Evolutionary conservation across 345 rosid species (phyloP).

Genomic region (Camelina laxa): DNA sequence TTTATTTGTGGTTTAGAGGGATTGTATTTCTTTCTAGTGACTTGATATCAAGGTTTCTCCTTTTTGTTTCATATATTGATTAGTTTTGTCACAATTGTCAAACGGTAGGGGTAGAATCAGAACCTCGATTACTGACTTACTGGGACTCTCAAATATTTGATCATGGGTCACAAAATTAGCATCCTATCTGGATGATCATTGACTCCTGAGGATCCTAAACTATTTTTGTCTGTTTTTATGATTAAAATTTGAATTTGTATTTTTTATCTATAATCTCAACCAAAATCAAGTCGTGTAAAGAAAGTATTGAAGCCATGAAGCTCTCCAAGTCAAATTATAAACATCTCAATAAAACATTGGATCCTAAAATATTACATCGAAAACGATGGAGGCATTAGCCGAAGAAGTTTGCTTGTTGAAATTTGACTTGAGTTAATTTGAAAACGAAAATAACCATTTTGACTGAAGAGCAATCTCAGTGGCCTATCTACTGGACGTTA

Average conservation of each 20-base stretch:
- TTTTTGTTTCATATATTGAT: slow-evolving; percentile 17
- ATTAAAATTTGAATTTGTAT: not conserved
- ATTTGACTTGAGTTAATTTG: no score
- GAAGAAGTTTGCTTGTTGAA: no score
- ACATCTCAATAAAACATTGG: not conserved
- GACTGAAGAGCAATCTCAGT: no score
- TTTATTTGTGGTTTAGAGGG: slow-evolving; percentile 36
- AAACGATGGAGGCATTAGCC: no score
- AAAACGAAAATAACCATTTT: no score
- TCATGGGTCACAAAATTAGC: slow-evolving; percentile 12
- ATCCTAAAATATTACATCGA: not conserved
- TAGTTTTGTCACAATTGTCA: slow-evolving; percentile 1
- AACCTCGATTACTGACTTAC: not conserved
- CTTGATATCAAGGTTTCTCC: slow-evolving; percentile 23
- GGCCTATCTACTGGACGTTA: no score
- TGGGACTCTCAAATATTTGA: slow-evolving; percentile 7
- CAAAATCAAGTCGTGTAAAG: no score
- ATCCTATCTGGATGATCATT: slow-evolving; percentile 7
- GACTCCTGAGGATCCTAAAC: not conserved
- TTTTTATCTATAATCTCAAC: not conserved
- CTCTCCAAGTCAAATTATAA: not conserved
- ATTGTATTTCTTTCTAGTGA: slow-evolving; percentile 35
- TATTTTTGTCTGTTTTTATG: no score
- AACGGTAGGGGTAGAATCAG: slow-evolving; percentile 17
- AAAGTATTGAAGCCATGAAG: not conserved